Base-by-base conservation (phyloP, 768 basidiomycete genomes). In the Kwoniella dendrophila region DNA sequence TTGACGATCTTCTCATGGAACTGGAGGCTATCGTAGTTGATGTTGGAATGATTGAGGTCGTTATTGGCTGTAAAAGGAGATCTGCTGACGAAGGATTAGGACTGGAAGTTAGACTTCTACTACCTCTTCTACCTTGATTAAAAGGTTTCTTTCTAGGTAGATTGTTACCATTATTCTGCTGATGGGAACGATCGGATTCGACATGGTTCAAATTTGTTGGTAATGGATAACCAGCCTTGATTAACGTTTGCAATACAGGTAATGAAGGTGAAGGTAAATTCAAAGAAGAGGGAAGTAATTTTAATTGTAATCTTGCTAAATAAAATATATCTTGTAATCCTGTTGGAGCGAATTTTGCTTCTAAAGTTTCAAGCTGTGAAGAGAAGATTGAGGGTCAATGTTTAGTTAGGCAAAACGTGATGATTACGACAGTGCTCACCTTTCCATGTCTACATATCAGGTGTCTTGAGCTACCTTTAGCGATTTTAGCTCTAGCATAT, bases 281-380 rank as follows among this genome's bases (percentile, higher is more conserved):
- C 14, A 62, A 29, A 14, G 51, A 20, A 2, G 68, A 66, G 2
- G 68, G 68, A 8, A 64, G 68, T 8, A 69, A 58, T 27, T 26
- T 38, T 3, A 69, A 53, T 1, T 63, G 56, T 8, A 69, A 49
- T 24, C 68, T 43, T 20, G 63, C 51, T 6, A 69, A 53, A 44
- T 69, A 69, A 58, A 69, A 69, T 24, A 66, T 53, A 49, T 69
- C 68, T 43, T 66, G 64, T 26, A 47, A 66, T 2, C 68, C 68
- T n/a, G 57, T 48, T 26, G 56, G 53, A 4, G 56, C 59, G 38
- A 66, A 69, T 47, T 66, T 66, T n/a, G 27, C 33, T 56, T 69
- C 64, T 5, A 69, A 44, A 4, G 24, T 40, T 56, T 65, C 64
- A 1, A 69, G 58, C 64, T 69, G 66, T 32, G 22, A 34, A 32